Conservation (phyloP, 78 protist species). For the Polysphondylium violaceum region DNA sequence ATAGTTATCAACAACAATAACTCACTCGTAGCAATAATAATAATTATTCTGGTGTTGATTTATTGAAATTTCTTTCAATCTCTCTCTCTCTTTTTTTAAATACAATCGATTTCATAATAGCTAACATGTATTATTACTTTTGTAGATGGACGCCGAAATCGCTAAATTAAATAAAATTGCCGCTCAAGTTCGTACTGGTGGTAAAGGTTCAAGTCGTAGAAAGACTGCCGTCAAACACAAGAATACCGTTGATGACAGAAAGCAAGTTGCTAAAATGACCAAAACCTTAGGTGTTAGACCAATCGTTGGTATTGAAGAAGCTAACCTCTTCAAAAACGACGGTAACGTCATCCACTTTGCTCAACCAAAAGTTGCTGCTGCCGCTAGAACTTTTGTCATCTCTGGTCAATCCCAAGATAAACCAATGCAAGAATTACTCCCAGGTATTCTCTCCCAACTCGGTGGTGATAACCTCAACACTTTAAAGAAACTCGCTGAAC, state of each 20-base stretch:
- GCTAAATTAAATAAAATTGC: constrained; percentile 67
- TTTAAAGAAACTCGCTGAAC: constrained; percentile 59
- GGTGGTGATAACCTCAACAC: constrained; percentile 76
- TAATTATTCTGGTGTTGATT: no score
- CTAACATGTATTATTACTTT: background rate
- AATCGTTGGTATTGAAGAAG: constrained; percentile 77
- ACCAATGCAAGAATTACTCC: constrained; percentile 71
- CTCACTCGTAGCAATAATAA: no score
- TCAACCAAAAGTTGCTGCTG: constrained; percentile 84
- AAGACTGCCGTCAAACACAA: constrained; percentile 83
- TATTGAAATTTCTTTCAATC: background rate
- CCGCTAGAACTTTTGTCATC: constrained; percentile 79
- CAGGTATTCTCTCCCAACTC: constrained; percentile 77
- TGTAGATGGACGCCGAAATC: constrained; percentile 53
- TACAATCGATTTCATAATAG: background rate
- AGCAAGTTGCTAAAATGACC: constrained; percentile 36
- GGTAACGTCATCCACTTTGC: constrained; percentile 86
- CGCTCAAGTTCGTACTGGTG: constrained; percentile 88
- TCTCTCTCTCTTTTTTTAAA: background rate
- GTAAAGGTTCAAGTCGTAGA: constrained; percentile 92
- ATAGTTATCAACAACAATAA: no score
- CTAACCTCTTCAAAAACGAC: constrained; percentile 86
- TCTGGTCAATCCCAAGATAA: constrained; percentile 83
- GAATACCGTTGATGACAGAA: constrained; percentile 50
- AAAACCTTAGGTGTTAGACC: constrained; percentile 62